A percentile compares a stretch with the other conserved stretches of the same genome.
Conservation (phyloP, 208 protist species). For the Leishmania turanica region DNA sequence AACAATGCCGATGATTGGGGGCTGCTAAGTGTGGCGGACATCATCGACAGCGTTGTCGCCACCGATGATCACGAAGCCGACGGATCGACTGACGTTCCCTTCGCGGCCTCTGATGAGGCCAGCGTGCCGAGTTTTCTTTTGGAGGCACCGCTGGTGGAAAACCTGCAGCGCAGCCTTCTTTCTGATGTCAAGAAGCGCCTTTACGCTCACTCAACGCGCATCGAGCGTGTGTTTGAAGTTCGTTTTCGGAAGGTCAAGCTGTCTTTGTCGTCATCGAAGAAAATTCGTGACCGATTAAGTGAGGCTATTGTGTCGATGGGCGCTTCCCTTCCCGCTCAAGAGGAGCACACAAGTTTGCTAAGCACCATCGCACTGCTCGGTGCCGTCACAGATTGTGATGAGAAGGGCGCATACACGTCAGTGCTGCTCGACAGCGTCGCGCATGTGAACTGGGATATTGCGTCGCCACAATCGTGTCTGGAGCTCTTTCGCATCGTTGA, state of each 20-base stretch:
- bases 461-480: slow-evolving; percentile 47
- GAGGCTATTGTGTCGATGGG: slow-evolving; percentile 51
- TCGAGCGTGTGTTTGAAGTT: slow-evolving; percentile 18
- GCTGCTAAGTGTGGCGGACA: slow-evolving; percentile 73
- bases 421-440: slow-evolving; percentile 51
- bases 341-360: slow-evolving; percentile 30
- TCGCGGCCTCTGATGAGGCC: slow-evolving; percentile 4
- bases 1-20: slow-evolving; percentile 59
- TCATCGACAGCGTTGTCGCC: slow-evolving; percentile 32
- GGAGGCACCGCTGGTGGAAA: slow-evolving; percentile 1
- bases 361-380: slow-evolving; percentile 48
- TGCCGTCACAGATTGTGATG: slow-evolving; percentile 25
- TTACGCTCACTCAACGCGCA: background rate
- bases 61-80: slow-evolving; percentile 25
- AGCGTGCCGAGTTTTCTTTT: slow-evolving; percentile 16
- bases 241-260: slow-evolving; percentile 27
- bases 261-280: slow-evolving; percentile 34
- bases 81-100: background rate
- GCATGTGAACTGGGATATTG: slow-evolving; percentile 43
- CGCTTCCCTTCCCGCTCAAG: slow-evolving; percentile 30
- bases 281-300: slow-evolving; percentile 55
- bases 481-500: slow-evolving; percentile 65
- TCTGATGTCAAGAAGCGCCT: background rate
- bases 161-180: slow-evolving; percentile 9
- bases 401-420: slow-evolving; percentile 34